These are phyloP conservation scores for Macrolepiota fuliginosa DNA, from an alignment of 768 basidiomycete species.

Conservation along the genomic window DNA sequence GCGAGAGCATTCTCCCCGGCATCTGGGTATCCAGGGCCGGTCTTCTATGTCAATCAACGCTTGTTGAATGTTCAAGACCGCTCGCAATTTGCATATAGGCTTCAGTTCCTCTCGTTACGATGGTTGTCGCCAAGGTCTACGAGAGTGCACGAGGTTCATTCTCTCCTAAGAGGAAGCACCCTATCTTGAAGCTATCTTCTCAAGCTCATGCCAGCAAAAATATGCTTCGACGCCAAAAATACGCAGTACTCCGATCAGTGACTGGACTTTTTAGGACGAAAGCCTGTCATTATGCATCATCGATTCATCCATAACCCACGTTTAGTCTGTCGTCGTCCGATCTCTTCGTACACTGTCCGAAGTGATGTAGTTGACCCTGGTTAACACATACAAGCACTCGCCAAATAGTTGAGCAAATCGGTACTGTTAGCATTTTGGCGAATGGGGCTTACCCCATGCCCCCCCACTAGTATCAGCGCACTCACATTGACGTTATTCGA, in stretches of 20 bases:
- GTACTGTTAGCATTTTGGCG: neutral
- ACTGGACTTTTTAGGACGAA: neutral
- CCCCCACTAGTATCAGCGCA: too few relatives aligned
- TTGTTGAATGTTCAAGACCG: neutral
- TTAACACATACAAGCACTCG: neutral
- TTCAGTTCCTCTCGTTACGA: too few relatives aligned
- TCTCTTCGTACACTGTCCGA: neutral
- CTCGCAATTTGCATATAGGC: too few relatives aligned
- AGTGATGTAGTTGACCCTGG: neutral
- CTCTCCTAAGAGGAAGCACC: neutral
- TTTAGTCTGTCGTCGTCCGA: neutral
- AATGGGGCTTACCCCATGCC: too few relatives aligned
- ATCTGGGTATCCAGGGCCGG: neutral
- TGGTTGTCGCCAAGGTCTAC: too few relatives aligned
- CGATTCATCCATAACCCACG: neutral
- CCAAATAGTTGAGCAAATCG: neutral
- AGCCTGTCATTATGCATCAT: neutral
- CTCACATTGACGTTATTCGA: too few relatives aligned
- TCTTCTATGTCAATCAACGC: neutral
- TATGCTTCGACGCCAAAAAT: neutral
- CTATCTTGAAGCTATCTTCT: neutral
- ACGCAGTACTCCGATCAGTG: neutral
- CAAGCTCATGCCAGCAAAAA: neutral
- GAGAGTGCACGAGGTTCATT: neutral
- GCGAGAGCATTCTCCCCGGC: neutral